Percentiles rank a stretch among this genome's conserved stretches.
phyloP scores from a whole-genome alignment of 805 yeast species.

The Cyberlindnera sargentensis region DNA sequence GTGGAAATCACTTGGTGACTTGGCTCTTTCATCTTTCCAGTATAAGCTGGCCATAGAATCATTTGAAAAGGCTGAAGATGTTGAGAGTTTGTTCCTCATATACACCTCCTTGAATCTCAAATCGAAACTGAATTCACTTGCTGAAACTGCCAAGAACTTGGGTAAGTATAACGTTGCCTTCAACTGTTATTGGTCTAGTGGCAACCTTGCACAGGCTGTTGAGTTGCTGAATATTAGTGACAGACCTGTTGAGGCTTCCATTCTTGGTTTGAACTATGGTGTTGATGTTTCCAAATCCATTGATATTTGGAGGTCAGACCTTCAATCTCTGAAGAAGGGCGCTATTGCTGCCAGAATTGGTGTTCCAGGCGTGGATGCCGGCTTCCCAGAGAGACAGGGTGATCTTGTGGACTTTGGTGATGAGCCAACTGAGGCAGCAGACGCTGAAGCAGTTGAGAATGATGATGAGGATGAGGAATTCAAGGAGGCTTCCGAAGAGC shows the following conservation, averaged over 20 bases:
- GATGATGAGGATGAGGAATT: constrained; percentile 6
- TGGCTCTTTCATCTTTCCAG: constrained; percentile 72
- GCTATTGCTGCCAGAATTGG: constrained; percentile 57
- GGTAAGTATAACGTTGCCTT: constrained; percentile 90
- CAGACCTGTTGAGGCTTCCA: constrained; percentile 77
- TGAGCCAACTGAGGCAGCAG: constrained; percentile 22
- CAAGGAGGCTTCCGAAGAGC: constrained; percentile 1
- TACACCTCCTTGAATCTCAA: constrained; percentile 76
- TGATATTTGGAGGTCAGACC: constrained; percentile 58
- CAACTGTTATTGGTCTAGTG: constrained; percentile 83
- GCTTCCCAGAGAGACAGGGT: constrained; percentile 26
- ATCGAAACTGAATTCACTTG: constrained; percentile 53
- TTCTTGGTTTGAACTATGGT: constrained; percentile 67
- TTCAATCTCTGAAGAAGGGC: constrained; percentile 44
- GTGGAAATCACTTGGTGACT: constrained; percentile 91
- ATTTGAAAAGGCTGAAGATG: constrained; percentile 72
- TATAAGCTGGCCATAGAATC: constrained; percentile 74
- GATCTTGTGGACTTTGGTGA: constrained; percentile 37
- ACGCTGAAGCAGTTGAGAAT: constrained; percentile 5
- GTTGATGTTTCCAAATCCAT: constrained; percentile 40
- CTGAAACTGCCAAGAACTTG: constrained; percentile 53
- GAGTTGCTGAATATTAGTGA: constrained; percentile 60
- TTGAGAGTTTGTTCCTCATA: constrained; percentile 72
- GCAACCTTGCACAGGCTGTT: constrained; percentile 58
- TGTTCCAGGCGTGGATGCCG: constrained; percentile 26